Evolutionary conservation across 108 stramenopile species (phyloP).

Genomic region (Nannochloropsis salina): DNA sequence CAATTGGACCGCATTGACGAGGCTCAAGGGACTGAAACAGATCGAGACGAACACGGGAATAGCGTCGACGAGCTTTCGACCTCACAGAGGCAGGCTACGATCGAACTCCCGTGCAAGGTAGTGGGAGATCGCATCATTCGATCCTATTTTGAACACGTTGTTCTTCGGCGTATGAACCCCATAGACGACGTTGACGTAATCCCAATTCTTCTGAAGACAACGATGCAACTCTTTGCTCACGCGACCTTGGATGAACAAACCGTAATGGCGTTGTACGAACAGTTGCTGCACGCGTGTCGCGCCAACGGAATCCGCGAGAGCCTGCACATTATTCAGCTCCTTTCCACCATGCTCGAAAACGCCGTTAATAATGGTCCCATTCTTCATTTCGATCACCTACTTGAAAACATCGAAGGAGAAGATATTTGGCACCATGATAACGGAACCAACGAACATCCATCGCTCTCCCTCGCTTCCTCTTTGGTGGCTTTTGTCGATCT

Average conservation of each 20-base stretch:
- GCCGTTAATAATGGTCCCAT: background rate
- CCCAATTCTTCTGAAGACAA: background rate
- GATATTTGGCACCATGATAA: background rate
- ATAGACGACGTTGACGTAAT: background rate
- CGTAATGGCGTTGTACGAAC: background rate
- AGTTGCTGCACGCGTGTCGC: background rate
- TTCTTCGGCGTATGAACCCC: background rate
- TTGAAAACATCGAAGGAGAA: background rate
- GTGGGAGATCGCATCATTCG: background rate
- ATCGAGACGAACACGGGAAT: no score
- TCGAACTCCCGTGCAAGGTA: background rate
- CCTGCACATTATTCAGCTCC: background rate
- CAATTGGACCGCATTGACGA: no score
- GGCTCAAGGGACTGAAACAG: no score
- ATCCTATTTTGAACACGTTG: background rate
- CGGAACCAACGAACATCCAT: background rate
- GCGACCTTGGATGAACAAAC: background rate
- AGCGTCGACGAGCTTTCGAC: no score
- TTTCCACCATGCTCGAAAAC: background rate
- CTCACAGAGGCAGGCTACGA: no score
- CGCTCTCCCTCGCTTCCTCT: background rate
- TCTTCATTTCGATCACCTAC: slow-evolving; percentile 20
- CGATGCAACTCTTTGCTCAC: background rate
- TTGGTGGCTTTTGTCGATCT: background rate
- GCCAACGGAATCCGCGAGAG: background rate